A percentile compares a stretch with the other conserved stretches of the same genome.
Conservation (phyloP, 331 rosid genomes). For the Rhamnella rubrinervis region DNA sequence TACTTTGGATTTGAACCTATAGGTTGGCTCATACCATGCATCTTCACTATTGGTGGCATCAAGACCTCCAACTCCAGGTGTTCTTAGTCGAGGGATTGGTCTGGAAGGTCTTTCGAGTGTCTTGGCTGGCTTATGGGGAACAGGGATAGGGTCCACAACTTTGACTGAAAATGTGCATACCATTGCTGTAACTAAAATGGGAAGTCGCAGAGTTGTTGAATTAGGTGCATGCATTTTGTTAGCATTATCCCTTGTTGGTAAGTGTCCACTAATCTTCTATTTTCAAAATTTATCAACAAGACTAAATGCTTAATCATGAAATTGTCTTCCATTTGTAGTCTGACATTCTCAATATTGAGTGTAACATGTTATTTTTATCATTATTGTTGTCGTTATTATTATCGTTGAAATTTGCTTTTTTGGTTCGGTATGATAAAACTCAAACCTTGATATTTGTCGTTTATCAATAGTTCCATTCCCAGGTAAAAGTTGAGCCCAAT, state of each 20-base stretch:
- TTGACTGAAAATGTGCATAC: slow-evolving; percentile 96
- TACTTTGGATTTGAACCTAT: slow-evolving; percentile 37
- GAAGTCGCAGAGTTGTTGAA: slow-evolving; percentile 97
- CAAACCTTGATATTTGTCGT: too few species aligned
- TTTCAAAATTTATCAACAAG: slow-evolving; percentile 13
- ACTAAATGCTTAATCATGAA: not conserved
- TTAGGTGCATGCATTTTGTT: slow-evolving; percentile 85
- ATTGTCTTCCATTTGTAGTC: not conserved
- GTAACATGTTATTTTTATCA: not conserved
- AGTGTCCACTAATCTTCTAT: slow-evolving; percentile 31
- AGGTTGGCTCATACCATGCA: slow-evolving; percentile 99
- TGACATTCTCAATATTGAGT: not conserved
- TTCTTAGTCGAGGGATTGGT: slow-evolving; percentile 96
- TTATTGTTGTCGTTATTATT: too few species aligned
- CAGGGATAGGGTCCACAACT: slow-evolving; percentile 92
- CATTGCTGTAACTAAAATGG: slow-evolving; percentile 98
- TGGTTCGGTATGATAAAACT: too few species aligned
- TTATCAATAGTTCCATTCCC: too few species aligned
- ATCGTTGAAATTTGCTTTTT: too few species aligned
- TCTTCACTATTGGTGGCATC: slow-evolving; percentile 95
- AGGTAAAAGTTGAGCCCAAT: too few species aligned
- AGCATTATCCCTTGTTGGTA: slow-evolving; percentile 86
- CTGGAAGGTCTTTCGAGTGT: slow-evolving; percentile 90
- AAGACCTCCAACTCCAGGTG: slow-evolving; percentile 94
- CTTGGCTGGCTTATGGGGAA: slow-evolving; percentile 98